Evolutionary conservation across 495 filamentous ascomycete species (phyloP), one percentile per base, ranked within the genome.

Genomic region (Darksidea phi): DNA sequence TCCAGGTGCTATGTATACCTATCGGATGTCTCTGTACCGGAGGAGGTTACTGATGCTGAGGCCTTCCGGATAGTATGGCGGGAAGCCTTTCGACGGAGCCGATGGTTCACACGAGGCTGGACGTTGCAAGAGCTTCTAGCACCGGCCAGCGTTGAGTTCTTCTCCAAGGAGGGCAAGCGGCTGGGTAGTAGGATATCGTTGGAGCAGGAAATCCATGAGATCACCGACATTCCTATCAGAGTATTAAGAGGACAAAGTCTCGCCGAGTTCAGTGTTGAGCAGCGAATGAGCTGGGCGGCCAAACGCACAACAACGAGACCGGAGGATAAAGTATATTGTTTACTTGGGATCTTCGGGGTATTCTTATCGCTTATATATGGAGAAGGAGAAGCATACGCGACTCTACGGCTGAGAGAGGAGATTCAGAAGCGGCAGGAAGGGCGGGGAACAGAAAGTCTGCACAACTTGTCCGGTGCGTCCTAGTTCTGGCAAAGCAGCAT

Each of bases 81-180:
- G 28, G 46, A 43, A 17, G 18, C 52, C 17, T 63, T 63, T 50
- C 43, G 46, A 47, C 18, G 38, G 4, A 64, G 61, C 49, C 46
- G 61, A 64, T 64, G 62, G 62, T 66, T 60, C 24, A 61, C 56
- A 21, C 56, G 62, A 51, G 62, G 49, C 36, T 66, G 55, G 56
- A 62, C 59, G 11, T 36, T 64, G 23, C 61, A 64, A 28, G 61
- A 64, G 48, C 61, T 64, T 52, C 15, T 64, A 23, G 61, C 61
- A n/a, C 61, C 61, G 32, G 24, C 54, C 24, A 17, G 10, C 6
- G 61, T 64, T 17, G 47, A 64, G 26, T 64, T 64, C 61, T 64
- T 59, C 42, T 52, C 46, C n/a, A 48, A 20, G 15, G 48, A 54
- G 7, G 28, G 54, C 37, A 54, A 59, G 37, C 47, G 47, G 23